A percentile compares a stretch with the other conserved stretches of the same genome.
Conservation (phyloP, 305 asterid species). For the Nicotiana rustica region DNA sequence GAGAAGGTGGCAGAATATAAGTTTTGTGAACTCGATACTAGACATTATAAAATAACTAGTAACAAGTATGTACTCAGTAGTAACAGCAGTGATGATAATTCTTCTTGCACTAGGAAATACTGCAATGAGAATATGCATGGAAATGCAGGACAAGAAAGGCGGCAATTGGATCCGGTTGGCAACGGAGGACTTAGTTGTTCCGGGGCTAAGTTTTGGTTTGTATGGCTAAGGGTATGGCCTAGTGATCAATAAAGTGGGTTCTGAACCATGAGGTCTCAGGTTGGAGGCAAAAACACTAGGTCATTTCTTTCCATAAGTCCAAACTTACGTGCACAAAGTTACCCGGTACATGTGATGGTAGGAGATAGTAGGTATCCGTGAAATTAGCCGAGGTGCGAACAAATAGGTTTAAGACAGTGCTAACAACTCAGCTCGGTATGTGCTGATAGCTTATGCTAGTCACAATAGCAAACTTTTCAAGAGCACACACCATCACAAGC, state of each 20-base stretch:
- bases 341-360: too few species aligned
- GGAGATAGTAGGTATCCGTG: too few species aligned
- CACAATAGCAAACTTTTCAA: background rate
- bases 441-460: slow-evolving; percentile 15
- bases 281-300: too few species aligned
- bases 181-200: background rate
- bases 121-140: background rate
- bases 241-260: too few species aligned
- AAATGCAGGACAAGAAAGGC: background rate
- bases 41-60: background rate
- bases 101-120: background rate
- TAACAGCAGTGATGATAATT: background rate
- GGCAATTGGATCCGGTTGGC: background rate
- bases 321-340: too few species aligned
- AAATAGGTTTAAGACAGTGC: background rate
- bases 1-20: background rate
- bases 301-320: too few species aligned
- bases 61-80: background rate
- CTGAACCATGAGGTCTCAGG: too few species aligned
- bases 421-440: slow-evolving; percentile 12
- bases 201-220: background rate
- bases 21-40: background rate
- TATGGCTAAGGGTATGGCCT: background rate
- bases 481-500: background rate
- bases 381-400: too few species aligned